These are phyloP conservation scores for Trypanosoma melophagium DNA, from an alignment of 208 protist genomes.

Conservation along the genomic window DNA sequence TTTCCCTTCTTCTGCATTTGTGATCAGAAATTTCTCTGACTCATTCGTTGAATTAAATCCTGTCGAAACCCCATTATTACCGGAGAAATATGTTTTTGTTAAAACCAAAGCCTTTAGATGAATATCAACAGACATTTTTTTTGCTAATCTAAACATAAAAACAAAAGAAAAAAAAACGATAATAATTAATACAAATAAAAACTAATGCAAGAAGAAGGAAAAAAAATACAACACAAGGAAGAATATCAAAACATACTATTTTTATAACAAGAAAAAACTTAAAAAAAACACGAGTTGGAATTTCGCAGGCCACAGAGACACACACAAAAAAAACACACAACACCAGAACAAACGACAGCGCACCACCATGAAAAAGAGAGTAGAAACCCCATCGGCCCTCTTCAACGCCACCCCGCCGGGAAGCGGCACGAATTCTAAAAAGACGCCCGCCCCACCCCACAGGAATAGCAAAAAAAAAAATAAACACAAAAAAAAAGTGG, in stretches of 20 bases:
- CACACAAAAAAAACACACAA: too few species aligned
- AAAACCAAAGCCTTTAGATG: conserved; percentile 58
- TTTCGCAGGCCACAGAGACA: too few species aligned
- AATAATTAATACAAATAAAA: conserved; percentile 18
- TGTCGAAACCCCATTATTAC: neutral
- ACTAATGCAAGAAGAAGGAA: conserved; percentile 20
- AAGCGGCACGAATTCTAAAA: too few species aligned
- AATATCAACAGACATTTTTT: conserved; percentile 61
- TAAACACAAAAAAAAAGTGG: too few species aligned
- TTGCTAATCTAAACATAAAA: conserved; percentile 47
- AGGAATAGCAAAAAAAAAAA: too few species aligned
- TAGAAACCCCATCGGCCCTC: too few species aligned
- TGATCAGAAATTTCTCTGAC: conserved; percentile 74
- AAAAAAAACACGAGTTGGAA: neutral
- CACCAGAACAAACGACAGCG: too few species aligned
- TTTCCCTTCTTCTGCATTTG: conserved; percentile 82
- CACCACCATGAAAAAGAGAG: too few species aligned
- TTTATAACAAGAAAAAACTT: too few species aligned
- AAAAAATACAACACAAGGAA: neutral
- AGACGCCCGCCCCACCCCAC: too few species aligned
- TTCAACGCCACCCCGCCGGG: too few species aligned
- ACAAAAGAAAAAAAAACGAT: conserved; percentile 24
- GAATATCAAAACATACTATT: neutral
- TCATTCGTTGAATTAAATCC: conserved; percentile 28
- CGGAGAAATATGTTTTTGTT: conserved; percentile 58